Conservation (phyloP, 331 rosid species). For the Malus hybrid region DNA sequence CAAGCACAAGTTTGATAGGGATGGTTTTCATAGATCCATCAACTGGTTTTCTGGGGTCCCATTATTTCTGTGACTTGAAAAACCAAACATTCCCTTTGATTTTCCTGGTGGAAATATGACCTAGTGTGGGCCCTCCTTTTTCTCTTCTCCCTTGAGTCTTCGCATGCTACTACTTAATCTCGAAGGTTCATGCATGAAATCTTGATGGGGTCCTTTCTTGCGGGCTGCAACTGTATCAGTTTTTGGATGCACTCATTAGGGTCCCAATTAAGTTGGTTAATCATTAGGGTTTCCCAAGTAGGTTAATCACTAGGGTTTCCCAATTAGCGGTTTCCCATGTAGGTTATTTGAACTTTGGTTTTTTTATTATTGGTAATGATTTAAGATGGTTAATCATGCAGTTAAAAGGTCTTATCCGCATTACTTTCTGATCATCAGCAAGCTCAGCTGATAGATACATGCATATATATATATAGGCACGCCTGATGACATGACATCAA, state of each 20-base stretch:
- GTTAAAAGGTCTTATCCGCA: not conserved
- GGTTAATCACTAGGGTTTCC: not conserved
- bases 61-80: conserved; percentile 2
- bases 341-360: not conserved
- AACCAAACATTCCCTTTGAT: not conserved
- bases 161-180: not conserved
- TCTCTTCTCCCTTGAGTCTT: not conserved
- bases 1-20: conserved; percentile 4
- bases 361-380: not conserved
- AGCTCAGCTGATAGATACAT: not conserved
- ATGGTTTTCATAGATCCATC: not conserved
- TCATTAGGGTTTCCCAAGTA: not conserved
- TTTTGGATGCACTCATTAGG: not conserved
- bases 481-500: not conserved
- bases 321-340: not conserved
- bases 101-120: conserved; percentile 13
- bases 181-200: conserved; percentile 31
- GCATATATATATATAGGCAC: not conserved
- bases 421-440: not conserved
- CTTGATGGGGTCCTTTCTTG: conserved; percentile 16
- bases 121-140: not conserved
- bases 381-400: not conserved
- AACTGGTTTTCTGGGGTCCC: not conserved
- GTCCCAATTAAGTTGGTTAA: not conserved
- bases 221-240: not conserved